phyloP scores from a whole-genome alignment of 345 rosid species.

The Diplotaxis tenuifolia region DNA sequence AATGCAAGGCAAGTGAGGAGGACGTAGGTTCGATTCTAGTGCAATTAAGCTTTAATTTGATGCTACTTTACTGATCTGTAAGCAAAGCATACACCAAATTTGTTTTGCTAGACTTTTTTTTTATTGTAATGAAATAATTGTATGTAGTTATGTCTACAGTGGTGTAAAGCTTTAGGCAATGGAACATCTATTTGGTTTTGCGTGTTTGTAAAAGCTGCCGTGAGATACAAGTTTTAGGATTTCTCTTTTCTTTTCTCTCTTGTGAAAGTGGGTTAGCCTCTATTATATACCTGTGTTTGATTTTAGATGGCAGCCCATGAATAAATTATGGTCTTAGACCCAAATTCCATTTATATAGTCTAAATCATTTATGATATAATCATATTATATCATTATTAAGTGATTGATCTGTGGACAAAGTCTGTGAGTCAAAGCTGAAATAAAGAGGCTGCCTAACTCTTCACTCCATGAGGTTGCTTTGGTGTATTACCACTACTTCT shows the following conservation, averaged over 20 bases:
- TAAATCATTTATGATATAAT: neutral
- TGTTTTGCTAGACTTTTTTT: constrained; percentile 10
- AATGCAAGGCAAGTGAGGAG: constrained; percentile 66
- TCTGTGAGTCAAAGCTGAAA: constrained; percentile 21
- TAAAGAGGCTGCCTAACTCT: constrained; percentile 11
- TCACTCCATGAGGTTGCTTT: constrained; percentile 6
- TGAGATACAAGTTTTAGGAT: neutral
- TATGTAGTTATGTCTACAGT: constrained; percentile 14
- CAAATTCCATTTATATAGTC: neutral
- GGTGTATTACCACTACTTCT: constrained; percentile 3
- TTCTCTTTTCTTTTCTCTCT: neutral
- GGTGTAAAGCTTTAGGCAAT: constrained; percentile 35
- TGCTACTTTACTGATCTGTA: constrained; percentile 22
- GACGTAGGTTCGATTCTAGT: constrained; percentile 33
- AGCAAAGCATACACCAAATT: constrained; percentile 15
- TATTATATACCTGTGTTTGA: neutral
- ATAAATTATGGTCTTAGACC: neutral
- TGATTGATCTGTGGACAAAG: constrained; percentile 3
- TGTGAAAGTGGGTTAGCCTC: neutral
- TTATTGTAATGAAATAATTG: constrained; percentile 16
- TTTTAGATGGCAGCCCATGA: neutral
- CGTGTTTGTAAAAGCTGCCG: neutral
- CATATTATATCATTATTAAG: neutral
- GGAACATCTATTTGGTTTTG: constrained; percentile 9
- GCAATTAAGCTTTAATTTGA: constrained; percentile 9